phyloP scores from a whole-genome alignment of 108 stramenopile species.

The Craspedostauros australis region DNA sequence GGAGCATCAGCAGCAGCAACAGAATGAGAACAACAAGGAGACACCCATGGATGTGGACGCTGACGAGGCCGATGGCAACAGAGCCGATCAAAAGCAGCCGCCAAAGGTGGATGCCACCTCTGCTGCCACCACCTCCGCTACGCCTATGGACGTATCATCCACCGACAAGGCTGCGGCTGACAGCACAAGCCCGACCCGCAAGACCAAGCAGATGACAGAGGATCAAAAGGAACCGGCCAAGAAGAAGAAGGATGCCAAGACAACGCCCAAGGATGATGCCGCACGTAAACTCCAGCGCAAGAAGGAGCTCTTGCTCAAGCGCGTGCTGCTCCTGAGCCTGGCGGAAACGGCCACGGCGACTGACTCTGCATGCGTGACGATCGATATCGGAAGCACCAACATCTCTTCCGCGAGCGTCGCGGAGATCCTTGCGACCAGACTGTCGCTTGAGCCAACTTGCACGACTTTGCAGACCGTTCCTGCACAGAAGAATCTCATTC shows the following conservation, averaged over 20 bases:
- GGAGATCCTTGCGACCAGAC: constrained; percentile 64
- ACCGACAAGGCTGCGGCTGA: not conserved
- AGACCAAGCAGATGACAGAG: not conserved
- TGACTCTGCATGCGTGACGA: constrained; percentile 19
- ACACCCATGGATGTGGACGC: constrained; percentile 46
- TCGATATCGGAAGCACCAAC: constrained; percentile 15
- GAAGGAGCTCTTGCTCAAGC: constrained; percentile 53
- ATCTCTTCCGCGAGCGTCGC: constrained; percentile 46
- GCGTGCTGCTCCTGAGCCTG: constrained; percentile 38
- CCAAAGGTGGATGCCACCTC: not conserved
- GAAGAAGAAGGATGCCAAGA: constrained; percentile 5
- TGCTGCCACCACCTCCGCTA: constrained; percentile 2
- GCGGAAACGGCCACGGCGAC: not conserved
- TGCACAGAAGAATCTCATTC: constrained; percentile 36
- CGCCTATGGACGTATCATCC: constrained; percentile 3
- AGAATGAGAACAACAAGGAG: constrained; percentile 2
- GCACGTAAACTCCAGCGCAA: constrained; percentile 50
- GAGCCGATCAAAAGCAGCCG: too few species aligned
- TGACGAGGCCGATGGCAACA: too few species aligned
- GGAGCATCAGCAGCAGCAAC: constrained; percentile 8
- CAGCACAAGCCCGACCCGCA: constrained; percentile 8
- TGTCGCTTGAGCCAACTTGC: constrained; percentile 21
- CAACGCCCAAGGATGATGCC: constrained; percentile 28
- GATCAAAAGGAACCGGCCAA: not conserved
- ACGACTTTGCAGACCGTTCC: constrained; percentile 7